Percentiles rank a stretch among this genome's conserved stretches.
Conservation (phyloP, 1,139 yeast genomes). For the Kluyveromyces sp. region DNA sequence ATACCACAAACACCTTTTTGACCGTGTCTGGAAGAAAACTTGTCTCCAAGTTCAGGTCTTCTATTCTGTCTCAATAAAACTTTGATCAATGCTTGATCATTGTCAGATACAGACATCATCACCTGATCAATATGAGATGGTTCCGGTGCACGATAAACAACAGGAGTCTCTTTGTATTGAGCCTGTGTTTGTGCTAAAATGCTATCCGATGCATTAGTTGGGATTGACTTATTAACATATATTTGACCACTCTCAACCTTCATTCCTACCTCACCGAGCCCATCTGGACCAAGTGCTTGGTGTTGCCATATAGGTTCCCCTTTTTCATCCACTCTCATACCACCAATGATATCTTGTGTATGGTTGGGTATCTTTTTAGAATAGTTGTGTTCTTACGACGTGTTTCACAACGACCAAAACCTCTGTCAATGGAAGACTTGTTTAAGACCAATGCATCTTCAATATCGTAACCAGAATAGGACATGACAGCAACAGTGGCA, state of each 20-base stretch:
- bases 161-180: conserved; percentile 85
- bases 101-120: conserved; percentile 92
- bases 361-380: conserved; percentile 86
- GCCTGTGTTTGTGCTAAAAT: conserved; percentile 43
- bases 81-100: conserved; percentile 89
- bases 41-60: conserved; percentile 96
- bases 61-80: conserved; percentile 91
- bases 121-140: conserved; percentile 94
- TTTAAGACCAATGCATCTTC: conserved; percentile 96
- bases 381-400: conserved; percentile 85
- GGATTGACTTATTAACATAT: conserved; percentile 86
- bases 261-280: conserved; percentile 94
- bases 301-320: conserved; percentile 83
- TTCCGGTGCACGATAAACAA: conserved; percentile 88
- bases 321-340: conserved; percentile 79
- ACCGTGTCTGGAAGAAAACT: conserved; percentile 94
- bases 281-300: conserved; percentile 83
- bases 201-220: conserved; percentile 76
- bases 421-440: conserved; percentile 89
- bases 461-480: conserved; percentile 97
- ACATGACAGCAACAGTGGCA: conserved; percentile 98
- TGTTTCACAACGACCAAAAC: conserved; percentile 98
- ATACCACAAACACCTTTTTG: conserved; percentile 99
- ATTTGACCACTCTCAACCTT: conserved; percentile 88
- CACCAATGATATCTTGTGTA: conserved; percentile 82